phyloP scores from a whole-genome alignment of 129 eudicot species.

The Heracleum sosnowskyi region DNA sequence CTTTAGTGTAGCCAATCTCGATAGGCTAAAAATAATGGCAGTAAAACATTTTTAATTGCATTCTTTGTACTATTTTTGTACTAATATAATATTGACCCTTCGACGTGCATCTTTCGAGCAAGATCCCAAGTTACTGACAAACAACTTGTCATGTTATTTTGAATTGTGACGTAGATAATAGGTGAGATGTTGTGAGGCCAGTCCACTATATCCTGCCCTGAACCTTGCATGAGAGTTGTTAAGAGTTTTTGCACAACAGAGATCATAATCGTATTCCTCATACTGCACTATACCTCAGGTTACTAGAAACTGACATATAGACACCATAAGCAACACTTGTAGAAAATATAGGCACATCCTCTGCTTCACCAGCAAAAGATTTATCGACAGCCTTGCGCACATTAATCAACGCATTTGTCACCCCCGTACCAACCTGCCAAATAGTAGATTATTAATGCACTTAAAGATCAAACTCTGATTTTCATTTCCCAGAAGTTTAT shows the following conservation, averaged over 20 bases:
- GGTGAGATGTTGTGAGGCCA: neutral
- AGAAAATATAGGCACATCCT: slow-evolving; percentile 41
- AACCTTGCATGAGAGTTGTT: neutral
- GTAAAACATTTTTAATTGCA: neutral
- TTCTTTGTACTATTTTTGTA: neutral
- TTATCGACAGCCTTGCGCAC: slow-evolving; percentile 24
- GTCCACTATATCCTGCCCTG: neutral
- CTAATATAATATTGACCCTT: neutral
- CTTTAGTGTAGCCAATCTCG: neutral
- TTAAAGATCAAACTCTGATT: neutral
- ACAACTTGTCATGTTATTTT: neutral
- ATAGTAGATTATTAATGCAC: neutral
- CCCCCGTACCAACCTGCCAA: slow-evolving; percentile 80
- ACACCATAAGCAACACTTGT: slow-evolving; percentile 90
- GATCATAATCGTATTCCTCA: neutral
- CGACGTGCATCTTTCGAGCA: neutral
- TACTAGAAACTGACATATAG: slow-evolving; percentile 85
- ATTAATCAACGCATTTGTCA: slow-evolving; percentile 61
- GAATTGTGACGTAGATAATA: neutral
- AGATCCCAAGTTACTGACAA: neutral
- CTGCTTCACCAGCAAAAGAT: slow-evolving; percentile 12
- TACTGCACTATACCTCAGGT: slow-evolving; percentile 56
- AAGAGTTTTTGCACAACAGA: neutral
- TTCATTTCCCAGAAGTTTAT: neutral
- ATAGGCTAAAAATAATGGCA: neutral